phyloP scores from a whole-genome alignment of 2,329 filamentous ascomycete genomes.

The Paraphaeosphaeria sporulosa region DNA sequence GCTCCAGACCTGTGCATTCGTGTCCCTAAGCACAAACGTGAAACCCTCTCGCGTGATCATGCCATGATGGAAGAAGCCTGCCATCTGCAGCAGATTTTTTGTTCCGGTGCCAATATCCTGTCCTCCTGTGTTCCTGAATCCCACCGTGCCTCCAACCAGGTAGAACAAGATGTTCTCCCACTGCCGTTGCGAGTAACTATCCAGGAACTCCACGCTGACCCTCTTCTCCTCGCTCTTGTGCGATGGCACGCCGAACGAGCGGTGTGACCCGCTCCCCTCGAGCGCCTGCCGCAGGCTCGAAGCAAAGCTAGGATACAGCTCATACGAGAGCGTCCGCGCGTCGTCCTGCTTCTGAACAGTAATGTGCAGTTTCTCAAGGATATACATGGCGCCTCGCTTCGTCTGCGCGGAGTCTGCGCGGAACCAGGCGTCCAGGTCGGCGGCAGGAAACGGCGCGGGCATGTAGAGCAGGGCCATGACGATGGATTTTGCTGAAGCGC shows the following conservation, averaged over 20 bases:
- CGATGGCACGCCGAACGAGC: slow-evolving; percentile 90
- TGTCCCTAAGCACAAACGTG: slow-evolving; percentile 91
- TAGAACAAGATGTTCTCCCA: slow-evolving; percentile 98
- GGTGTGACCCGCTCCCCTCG: slow-evolving; percentile 83
- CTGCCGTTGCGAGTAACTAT: slow-evolving; percentile 83
- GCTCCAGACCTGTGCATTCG: slow-evolving; percentile 97
- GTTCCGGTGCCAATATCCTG: slow-evolving; percentile 67
- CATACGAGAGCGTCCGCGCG: slow-evolving; percentile 73
- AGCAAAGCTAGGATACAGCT: slow-evolving; percentile 82
- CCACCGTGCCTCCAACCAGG: slow-evolving; percentile 80
- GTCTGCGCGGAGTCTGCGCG: slow-evolving; percentile 74
- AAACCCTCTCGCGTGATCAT: slow-evolving; percentile 91
- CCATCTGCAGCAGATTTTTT: slow-evolving; percentile 81
- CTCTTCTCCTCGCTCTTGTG: slow-evolving; percentile 67
- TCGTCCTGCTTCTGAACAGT: slow-evolving; percentile 64
- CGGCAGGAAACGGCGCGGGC: slow-evolving; percentile 77
- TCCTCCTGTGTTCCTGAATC: slow-evolving; percentile 52
- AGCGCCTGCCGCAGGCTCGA: slow-evolving; percentile 84
- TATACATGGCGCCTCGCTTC: slow-evolving; percentile 82
- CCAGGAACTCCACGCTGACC: slow-evolving; percentile 76
- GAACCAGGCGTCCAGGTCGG: slow-evolving; percentile 86
- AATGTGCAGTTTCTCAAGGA: slow-evolving; percentile 87
- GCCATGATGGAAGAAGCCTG: slow-evolving; percentile 71
- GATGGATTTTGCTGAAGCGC: slow-evolving; percentile 79
- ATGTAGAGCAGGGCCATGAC: slow-evolving; percentile 97